phyloP scores from a whole-genome alignment of 2,329 filamentous ascomycete genomes.

The Fusarium solani-melongenae region DNA sequence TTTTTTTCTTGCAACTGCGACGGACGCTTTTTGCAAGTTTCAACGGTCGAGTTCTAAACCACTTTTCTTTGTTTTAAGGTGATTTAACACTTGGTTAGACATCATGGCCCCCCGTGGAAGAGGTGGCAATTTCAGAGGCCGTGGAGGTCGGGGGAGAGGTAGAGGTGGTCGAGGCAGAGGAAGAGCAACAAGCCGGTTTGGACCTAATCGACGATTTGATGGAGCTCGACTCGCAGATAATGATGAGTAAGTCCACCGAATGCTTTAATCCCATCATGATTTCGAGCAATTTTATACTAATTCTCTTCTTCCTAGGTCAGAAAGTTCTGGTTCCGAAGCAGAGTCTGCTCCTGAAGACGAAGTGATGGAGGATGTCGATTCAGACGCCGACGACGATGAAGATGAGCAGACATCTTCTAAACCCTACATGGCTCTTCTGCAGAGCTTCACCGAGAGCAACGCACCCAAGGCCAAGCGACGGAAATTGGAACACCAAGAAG shows the following conservation, averaged over 20 bases:
- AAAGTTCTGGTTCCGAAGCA: constrained; percentile 43
- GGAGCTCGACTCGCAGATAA: constrained; percentile 50
- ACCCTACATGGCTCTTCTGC: constrained; percentile 68
- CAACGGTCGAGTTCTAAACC: neutral
- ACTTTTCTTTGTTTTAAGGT: neutral
- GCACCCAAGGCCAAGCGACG: constrained; percentile 65
- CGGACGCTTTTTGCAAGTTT: neutral
- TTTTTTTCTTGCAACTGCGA: constrained; percentile 41
- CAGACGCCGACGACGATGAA: constrained; percentile 57
- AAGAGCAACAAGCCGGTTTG: constrained; percentile 51
- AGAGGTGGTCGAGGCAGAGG: constrained; percentile 47
- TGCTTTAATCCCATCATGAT: accelerated
- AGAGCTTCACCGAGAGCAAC: constrained; percentile 63
- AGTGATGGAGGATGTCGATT: constrained; percentile 51
- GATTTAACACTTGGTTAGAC: neutral
- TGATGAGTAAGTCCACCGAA: constrained; percentile 47
- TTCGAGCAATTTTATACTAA: neutral
- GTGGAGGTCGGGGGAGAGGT: constrained; percentile 43
- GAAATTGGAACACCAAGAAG: constrained; percentile 60
- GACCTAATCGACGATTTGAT: constrained; percentile 52
- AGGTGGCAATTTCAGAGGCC: constrained; percentile 48
- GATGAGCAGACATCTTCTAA: constrained; percentile 58
- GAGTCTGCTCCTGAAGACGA: constrained; percentile 49
- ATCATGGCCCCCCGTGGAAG: constrained; percentile 52
- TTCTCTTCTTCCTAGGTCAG: constrained; percentile 6